phyloP scores from a whole-genome alignment of 768 basidiomycete species.

The Hericium erinaceus region DNA sequence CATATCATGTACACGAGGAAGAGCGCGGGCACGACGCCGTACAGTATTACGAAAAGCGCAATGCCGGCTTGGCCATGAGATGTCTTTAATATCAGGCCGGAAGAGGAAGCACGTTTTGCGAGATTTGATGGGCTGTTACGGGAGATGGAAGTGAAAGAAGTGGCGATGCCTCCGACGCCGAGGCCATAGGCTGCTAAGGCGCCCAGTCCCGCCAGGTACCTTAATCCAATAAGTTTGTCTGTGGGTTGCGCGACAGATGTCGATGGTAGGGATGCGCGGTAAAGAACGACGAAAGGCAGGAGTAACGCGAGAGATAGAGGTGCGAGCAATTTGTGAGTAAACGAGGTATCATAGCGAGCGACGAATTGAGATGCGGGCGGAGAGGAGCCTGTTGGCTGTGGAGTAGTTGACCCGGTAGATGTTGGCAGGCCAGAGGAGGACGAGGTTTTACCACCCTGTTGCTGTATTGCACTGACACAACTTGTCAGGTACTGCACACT shows the following conservation, averaged over 20 bases:
- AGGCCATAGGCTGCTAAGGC: slow-evolving; percentile 43
- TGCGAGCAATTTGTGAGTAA: slow-evolving; percentile 36
- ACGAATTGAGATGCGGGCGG: slow-evolving; percentile 1
- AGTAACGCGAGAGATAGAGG: slow-evolving; percentile 40
- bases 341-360: slow-evolving; percentile 30
- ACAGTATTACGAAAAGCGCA: slow-evolving; percentile 53
- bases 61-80: slow-evolving; percentile 58
- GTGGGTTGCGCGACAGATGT: slow-evolving; percentile 16
- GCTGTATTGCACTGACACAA: slow-evolving; percentile 40
- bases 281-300: slow-evolving; percentile 31
- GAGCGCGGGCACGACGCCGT: slow-evolving; percentile 39
- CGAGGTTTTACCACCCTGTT: background rate
- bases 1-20: slow-evolving; percentile 21
- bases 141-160: slow-evolving; percentile 51
- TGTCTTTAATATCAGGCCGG: slow-evolving; percentile 37
- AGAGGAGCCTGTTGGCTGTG: slow-evolving; percentile 16
- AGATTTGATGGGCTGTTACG: slow-evolving; percentile 14
- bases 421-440: background rate
- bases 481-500: slow-evolving; percentile 44
- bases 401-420: slow-evolving; percentile 5
- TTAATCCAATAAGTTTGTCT: slow-evolving; percentile 19
- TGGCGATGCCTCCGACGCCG: slow-evolving; percentile 53
- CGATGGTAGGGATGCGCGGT: slow-evolving; percentile 33
- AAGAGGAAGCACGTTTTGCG: slow-evolving; percentile 24
- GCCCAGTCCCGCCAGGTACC: slow-evolving; percentile 30